These are phyloP conservation scores for Clonostachys rosea DNA, from an alignment of 2,329 filamentous ascomycete species.

Conservation along the genomic window DNA sequence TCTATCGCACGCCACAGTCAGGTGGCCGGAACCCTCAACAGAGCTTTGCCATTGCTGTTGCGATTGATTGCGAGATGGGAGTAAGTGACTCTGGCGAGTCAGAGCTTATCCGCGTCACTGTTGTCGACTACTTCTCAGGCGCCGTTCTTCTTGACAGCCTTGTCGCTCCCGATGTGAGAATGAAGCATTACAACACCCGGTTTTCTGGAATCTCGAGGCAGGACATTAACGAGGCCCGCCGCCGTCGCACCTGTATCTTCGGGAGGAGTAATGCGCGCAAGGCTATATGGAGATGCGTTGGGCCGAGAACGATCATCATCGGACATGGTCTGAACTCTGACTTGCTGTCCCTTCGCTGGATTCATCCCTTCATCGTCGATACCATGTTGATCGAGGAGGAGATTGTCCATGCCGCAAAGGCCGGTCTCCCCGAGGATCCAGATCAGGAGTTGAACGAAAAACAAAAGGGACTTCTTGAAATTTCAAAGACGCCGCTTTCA, in stretches of 20 bases:
- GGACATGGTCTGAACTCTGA: conserved; percentile 38
- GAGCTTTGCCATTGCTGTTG: conserved; percentile 21
- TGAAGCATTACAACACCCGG: conserved; percentile 43
- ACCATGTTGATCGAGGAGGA: conserved; percentile 26
- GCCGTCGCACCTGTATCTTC: conserved; percentile 22
- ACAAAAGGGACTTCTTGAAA: conserved; percentile 7
- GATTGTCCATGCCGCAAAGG: conserved; percentile 5
- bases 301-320: conserved; percentile 40
- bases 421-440: not conserved
- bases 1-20: conserved; percentile 10
- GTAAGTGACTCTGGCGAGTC: conserved; percentile 32
- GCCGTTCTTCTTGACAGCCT: conserved; percentile 43
- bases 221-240: conserved; percentile 28
- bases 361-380: conserved; percentile 38
- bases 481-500: conserved; percentile 16
- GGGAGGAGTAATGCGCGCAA: conserved; percentile 35
- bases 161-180: conserved; percentile 37
- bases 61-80: conserved; percentile 54
- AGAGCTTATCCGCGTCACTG: conserved; percentile 46
- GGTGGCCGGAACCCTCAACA: not conserved
- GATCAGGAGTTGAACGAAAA: conserved; percentile 3
- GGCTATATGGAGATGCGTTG: conserved; percentile 36
- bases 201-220: conserved; percentile 40
- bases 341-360: conserved; percentile 38
- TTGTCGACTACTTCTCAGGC: conserved; percentile 45